phyloP scores from a whole-genome alignment of 305 asterid genomes.

The Rubia balearica region DNA sequence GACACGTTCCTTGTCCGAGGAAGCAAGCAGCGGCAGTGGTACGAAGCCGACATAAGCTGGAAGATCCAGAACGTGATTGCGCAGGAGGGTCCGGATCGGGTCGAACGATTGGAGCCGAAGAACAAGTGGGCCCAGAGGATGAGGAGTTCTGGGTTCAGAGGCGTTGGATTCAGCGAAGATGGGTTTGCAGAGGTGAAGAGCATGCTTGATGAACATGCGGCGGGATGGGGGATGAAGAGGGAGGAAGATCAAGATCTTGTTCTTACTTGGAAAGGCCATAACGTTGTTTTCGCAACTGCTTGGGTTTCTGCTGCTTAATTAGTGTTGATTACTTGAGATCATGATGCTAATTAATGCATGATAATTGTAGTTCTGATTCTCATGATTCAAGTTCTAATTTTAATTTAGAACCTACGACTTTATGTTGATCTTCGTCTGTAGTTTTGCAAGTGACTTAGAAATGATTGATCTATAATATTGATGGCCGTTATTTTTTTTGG shows the following conservation, averaged over 20 bases:
- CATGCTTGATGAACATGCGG: slow-evolving; percentile 90
- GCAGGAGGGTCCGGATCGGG: slow-evolving; percentile 58
- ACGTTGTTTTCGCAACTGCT: slow-evolving; percentile 78
- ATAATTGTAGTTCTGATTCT: background rate
- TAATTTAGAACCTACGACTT: background rate
- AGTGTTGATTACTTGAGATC: background rate
- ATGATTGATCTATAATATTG: background rate
- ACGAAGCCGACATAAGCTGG: slow-evolving; percentile 83
- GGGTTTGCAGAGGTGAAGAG: slow-evolving; percentile 56
- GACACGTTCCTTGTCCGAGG: slow-evolving; percentile 71
- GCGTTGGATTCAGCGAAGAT: slow-evolving; percentile 51
- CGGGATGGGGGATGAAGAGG: slow-evolving; percentile 90
- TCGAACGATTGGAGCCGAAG: slow-evolving; percentile 71
- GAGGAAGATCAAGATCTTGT: slow-evolving; percentile 74
- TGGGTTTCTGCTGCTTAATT: slow-evolving; percentile 50
- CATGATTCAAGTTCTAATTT: background rate
- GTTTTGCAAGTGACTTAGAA: background rate
- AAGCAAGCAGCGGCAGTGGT: slow-evolving; percentile 78
- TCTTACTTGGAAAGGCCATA: slow-evolving; percentile 95
- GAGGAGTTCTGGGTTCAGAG: slow-evolving; percentile 52
- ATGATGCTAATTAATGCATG: background rate
- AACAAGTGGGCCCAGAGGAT: slow-evolving; percentile 66
- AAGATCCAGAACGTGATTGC: slow-evolving; percentile 81
- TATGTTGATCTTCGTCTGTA: background rate
- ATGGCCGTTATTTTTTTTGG: too few species aligned